Percentiles rank a stretch among this genome's conserved stretches.
Conservation (phyloP, 73 alveolate genomes). For the Symbiodinium natans region DNA sequence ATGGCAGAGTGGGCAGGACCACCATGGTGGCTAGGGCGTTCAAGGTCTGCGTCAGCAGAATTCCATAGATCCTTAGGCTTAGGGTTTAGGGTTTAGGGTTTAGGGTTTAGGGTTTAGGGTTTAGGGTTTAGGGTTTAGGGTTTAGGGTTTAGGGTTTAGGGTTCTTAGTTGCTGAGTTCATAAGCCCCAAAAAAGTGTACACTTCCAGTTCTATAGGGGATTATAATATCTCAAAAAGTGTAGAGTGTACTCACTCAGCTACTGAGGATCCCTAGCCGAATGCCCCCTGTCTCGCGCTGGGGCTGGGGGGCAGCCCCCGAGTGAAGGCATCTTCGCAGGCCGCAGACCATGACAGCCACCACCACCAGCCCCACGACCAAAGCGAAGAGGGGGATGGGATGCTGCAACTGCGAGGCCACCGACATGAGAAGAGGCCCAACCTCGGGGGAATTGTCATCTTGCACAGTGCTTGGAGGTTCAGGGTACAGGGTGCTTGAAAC, state of each 20-base stretch:
- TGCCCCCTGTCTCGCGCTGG: background rate
- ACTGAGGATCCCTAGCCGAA: background rate
- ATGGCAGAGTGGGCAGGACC: slow-evolving; percentile 83
- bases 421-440: background rate
- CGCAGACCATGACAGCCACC: background rate
- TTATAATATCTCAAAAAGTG: no score
- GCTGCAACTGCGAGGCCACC: background rate
- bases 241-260: no score
- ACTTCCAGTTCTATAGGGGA: no score
- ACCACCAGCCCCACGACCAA: background rate
- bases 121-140: no score
- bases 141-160: no score
- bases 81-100: no score
- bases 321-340: background rate
- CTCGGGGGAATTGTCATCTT: no score
- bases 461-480: no score
- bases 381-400: background rate
- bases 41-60: slow-evolving; percentile 67
- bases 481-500: no score
- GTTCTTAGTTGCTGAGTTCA: no score
- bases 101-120: no score
- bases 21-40: slow-evolving; percentile 90
- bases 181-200: no score
- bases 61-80: slow-evolving; percentile 30
- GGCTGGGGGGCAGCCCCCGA: background rate